Evolutionary conservation across 129 eudicot species (phyloP), one percentile per base, ranked within the genome.

Genomic region (Deinandra increscens): DNA sequence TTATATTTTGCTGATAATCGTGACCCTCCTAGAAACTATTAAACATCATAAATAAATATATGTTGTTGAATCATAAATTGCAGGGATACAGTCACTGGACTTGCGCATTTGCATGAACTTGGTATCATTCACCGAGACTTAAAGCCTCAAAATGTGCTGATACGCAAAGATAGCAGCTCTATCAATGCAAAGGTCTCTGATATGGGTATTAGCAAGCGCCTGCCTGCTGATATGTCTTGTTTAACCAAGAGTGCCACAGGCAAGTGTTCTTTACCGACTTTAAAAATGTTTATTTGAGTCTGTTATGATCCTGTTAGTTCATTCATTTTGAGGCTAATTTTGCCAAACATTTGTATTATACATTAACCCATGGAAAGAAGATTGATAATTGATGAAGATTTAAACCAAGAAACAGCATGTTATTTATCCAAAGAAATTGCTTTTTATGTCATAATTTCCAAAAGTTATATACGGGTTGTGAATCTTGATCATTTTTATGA

Each of bases 201-300:
- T 88, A 91, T 91, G 97, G 97, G 97, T 18, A 91, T 91, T 70
- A 91, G 97, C 88, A 91, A 88, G 76, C 97, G 80, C 20, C 82
- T 91, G 22, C 66, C 75, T 62, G 96, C 82, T 45, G 85, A 81
- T 55, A 78, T 70, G 88, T 74, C 90, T 76, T 83, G 85, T 36
- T 71, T 87, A 70, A 85, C 92, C 62, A 86, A 82, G 70, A 78
- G 81, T 64, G 75, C 97, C 44, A 91, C 95, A 61, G 97, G 97
- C 87, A 60, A 76, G 87, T 70, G 6, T 66, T 61, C 26, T 49
- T 48, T n/a, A n/a, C n/a, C n/a, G n/a, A n/a, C n/a, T n/a, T n/a
- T 23, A 20, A 3, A 33, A 5, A 31, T 17, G 14, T 22, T 65
- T 38, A 14, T 33, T n/a, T n/a, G n/a, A n/a, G n/a, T n/a, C n/a